Evolutionary conservation across 805 yeast species (phyloP), one percentile per base, ranked within the genome.

Genomic region (Myxozyma udenii): DNA sequence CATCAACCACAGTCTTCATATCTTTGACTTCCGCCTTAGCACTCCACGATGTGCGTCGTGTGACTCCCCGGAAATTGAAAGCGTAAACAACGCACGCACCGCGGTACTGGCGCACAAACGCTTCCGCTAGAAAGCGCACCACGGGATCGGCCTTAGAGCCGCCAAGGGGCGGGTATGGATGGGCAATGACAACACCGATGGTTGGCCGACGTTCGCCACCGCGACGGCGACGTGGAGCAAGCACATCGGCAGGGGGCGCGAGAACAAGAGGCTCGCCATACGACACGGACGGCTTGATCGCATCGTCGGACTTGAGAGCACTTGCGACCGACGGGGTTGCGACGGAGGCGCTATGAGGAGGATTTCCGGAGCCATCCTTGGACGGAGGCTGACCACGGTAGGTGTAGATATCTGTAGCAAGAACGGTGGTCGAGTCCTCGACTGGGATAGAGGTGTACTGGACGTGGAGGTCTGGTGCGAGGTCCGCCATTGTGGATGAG

Each of bases 111-210:
- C 33, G 9, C 21, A 51, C 41, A 19, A 55, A 32, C 11, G 33
- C 28, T 12, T 32, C 7, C 24, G 59, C 59, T 16, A 55, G 46
- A 18, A 23, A 52, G 23, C 48, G 44, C n/a, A 55, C 57, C 3
- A 46, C 50, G 3, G 46, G 50, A 32, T 55, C 59, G 12, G 58
- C 21, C 39, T 55, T 55, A 7, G 43, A 38, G 5, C 59, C 59
- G 19, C 59, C 59, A 1, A 53, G 43, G 4, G 59, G 59, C 11
- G 59, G 56, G 40, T 55, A 55, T 19, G 59, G 58, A 41, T 55
- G 59, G 5, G 58, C 53, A 36, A 55, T 41, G 19, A 55, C 59
- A 21, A 51, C 55, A 3, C 58, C 58, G 6, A 54, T 41, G 5
- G 32, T 19, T n/a, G 58, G 58, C 28, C 43, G 24, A 40, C n/a